These are phyloP conservation scores for Penicillium canariense DNA, from an alignment of 495 filamentous ascomycete species.

Conservation along the genomic window DNA sequence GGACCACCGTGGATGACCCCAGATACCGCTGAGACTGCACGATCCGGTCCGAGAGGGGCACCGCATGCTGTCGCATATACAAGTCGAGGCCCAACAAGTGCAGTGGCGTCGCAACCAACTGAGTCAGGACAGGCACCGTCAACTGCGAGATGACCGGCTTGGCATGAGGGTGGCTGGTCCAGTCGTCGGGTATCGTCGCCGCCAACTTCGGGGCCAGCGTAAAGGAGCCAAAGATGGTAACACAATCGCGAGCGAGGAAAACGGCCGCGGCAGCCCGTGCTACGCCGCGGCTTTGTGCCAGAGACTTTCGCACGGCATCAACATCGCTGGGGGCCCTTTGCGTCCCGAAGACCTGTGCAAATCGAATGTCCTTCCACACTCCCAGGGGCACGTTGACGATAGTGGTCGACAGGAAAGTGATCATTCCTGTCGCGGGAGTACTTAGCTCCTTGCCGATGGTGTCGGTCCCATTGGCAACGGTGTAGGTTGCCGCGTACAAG, in stretches of 20 bases:
- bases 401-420: constrained; percentile 28
- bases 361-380: constrained; percentile 39
- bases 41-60: constrained; percentile 22
- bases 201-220: constrained; percentile 30
- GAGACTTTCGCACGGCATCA: constrained; percentile 1
- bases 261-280: constrained; percentile 24
- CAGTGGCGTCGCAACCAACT: constrained; percentile 34
- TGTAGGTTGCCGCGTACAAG: constrained; percentile 34
- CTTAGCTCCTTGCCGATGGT: constrained; percentile 24
- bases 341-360: constrained; percentile 32
- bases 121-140: constrained; percentile 31
- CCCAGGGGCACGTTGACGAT: constrained; percentile 36
- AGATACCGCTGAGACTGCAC: constrained; percentile 25
- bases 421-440: constrained; percentile 19
- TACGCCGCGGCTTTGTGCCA: constrained; percentile 13
- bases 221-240: constrained; percentile 40
- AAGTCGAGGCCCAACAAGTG: constrained; percentile 36
- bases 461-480: constrained; percentile 34
- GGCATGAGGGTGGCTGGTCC: constrained; percentile 23
- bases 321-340: constrained; percentile 1
- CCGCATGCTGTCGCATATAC: constrained; percentile 28
- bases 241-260: constrained; percentile 53
- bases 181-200: constrained; percentile 23
- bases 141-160: constrained; percentile 35
- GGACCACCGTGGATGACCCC: constrained; percentile 25